Evolutionary conservation across 2,329 filamentous ascomycete species (phyloP).

Genomic region (Tetracladium maxilliforme): DNA sequence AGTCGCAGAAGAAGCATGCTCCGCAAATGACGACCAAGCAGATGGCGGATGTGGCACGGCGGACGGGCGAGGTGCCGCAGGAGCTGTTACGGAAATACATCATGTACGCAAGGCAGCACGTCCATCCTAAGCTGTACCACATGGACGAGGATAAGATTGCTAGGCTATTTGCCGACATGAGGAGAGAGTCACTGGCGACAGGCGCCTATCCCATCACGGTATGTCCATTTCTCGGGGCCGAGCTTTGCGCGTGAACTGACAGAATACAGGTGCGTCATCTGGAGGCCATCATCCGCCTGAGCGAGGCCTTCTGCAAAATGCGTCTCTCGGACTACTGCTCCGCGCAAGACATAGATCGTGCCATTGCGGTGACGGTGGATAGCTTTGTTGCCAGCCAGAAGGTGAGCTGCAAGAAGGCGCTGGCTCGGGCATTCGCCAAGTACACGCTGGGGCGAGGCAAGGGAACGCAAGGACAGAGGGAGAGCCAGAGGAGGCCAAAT

Average conservation of each 20-base stretch:
- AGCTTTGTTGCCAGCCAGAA: constrained; percentile 95
- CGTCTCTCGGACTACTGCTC: constrained; percentile 92
- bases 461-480: too few species aligned
- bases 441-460: constrained; percentile 56
- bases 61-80: constrained; percentile 67
- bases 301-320: constrained; percentile 94
- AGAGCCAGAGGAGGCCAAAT: too few species aligned
- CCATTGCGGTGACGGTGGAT: constrained; percentile 91
- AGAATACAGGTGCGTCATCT: constrained; percentile 77
- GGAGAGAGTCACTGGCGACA: constrained; percentile 80
- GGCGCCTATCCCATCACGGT: constrained; percentile 97
- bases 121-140: constrained; percentile 84
- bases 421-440: constrained; percentile 90
- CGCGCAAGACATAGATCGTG: constrained; percentile 81
- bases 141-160: constrained; percentile 97
- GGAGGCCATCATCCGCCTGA: constrained; percentile 93
- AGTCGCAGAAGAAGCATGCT: constrained; percentile 26
- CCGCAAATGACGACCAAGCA: too few species aligned
- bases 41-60: too few species aligned
- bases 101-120: constrained; percentile 80
- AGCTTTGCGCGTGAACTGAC: too few species aligned
- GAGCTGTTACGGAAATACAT: constrained; percentile 93
- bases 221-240: constrained; percentile 33
- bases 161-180: constrained; percentile 89
- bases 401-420: constrained; percentile 91